Evolutionary conservation across 2,329 filamentous ascomycete genomes (phyloP), one percentile per base, ranked within the genome.

Genomic region (Fusarium sp.): DNA sequence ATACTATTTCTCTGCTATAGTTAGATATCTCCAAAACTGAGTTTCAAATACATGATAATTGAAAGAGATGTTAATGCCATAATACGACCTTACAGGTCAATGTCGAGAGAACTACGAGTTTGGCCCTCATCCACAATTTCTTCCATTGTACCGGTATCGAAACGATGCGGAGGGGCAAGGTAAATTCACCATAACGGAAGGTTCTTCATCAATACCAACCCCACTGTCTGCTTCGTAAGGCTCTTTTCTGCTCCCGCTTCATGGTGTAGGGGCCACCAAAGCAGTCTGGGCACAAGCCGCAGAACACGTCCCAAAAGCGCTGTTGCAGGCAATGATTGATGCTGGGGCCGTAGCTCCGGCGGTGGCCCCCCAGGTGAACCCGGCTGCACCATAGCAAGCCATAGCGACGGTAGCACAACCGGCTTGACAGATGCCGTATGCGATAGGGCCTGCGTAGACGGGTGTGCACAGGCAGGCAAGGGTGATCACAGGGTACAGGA

Each of bases 281-380:
- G 40, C 56, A 7, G 38, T 15, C n/a, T 51, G 22, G 9, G 56
- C 40, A 5, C 58, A 62, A 2, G 17, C 24, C 11, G 55, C 45
- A 36, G 58, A 62, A 24, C 58, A 62, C 5, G 31, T 51, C 7
- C 58, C 34, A 9, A 62, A 62, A 15, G 58, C 58, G 14, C 26
- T 28, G 7, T 62, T 62, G 5, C 45, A 53, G 1, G 56, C 58
- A 3, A 44, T 15, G 34, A 55, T 55, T 5, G 33, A 36, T 17
- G 55, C 44, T 17, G 58, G 58, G 5, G 58, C 58, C 15, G 57
- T 33, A 1, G 14, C 39, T 6, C 54, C 58, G 1, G 19, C 2
- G 3, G 58, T 61, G 13, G 58, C 58, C 31, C 58, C 54, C 58
- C 44, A 61, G 2, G 55, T 60, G 8, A 14, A 42, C 1, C 54